Conservation (phyloP, 495 filamentous ascomycete species). For the Aspergillus wentii region DNA sequence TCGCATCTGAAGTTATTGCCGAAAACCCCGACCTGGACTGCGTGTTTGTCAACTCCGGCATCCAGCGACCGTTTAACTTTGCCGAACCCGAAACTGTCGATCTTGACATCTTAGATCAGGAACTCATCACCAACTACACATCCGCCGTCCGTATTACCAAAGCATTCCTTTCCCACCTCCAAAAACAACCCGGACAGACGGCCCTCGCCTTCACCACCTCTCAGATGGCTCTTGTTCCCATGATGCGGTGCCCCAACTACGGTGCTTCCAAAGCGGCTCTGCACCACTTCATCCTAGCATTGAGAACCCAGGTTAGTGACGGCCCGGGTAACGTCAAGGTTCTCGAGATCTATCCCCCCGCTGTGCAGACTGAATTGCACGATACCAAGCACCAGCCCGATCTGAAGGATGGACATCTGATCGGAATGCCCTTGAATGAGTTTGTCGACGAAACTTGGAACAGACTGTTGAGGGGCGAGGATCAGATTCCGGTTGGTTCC, state of each 20-base stretch:
- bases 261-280: slow-evolving; percentile 46
- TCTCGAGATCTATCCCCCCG: slow-evolving; percentile 63
- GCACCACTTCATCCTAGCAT: slow-evolving; percentile 46
- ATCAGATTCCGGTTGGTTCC: slow-evolving; percentile 36
- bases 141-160: slow-evolving; percentile 56
- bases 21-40: slow-evolving; percentile 50
- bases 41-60: slow-evolving; percentile 37
- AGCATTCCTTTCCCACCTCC: slow-evolving; percentile 60
- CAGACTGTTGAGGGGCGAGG: slow-evolving; percentile 47
- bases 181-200: slow-evolving; percentile 34
- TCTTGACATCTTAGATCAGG: slow-evolving; percentile 47
- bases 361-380: slow-evolving; percentile 57
- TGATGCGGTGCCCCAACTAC: slow-evolving; percentile 39
- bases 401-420: slow-evolving; percentile 37
- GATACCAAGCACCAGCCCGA: slow-evolving; percentile 32
- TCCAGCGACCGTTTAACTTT: slow-evolving; percentile 56
- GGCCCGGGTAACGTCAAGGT: slow-evolving; percentile 46
- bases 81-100: slow-evolving; percentile 54
- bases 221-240: slow-evolving; percentile 39
- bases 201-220: slow-evolving; percentile 37
- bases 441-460: slow-evolving; percentile 58
- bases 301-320: slow-evolving; percentile 56
- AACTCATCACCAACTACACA: slow-evolving; percentile 66
- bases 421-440: slow-evolving; percentile 61
- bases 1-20: slow-evolving; percentile 36